Evolutionary conservation across 2,329 filamentous ascomycete species (phyloP).

Genomic region (Eutypella sp.): DNA sequence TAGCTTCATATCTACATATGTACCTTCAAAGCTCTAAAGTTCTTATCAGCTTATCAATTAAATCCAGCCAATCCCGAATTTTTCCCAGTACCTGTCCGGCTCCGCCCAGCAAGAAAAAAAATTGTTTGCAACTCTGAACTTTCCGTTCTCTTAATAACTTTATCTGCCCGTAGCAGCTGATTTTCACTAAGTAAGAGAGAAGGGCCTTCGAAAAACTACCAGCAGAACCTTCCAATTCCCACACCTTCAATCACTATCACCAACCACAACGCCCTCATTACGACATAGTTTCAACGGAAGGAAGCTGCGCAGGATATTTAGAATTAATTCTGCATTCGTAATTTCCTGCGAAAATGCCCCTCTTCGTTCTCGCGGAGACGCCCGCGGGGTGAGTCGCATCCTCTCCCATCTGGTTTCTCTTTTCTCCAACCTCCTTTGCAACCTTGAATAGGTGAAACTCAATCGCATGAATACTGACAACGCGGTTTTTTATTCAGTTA

Average conservation of each 20-base stretch:
- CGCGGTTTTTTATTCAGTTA: constrained; percentile 60
- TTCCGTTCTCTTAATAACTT: too few species aligned
- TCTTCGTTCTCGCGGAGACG: constrained; percentile 92
- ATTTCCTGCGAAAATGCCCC: constrained; percentile 59
- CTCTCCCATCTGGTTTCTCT: too few species aligned
- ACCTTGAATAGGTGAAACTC: too few species aligned
- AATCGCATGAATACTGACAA: constrained; percentile 9
- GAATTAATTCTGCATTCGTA: not conserved
- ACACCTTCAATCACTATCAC: constrained; percentile 24
- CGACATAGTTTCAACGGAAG: too few species aligned
- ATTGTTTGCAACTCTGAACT: constrained; percentile 36
- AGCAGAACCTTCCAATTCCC: constrained; percentile 20
- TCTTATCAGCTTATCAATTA: not conserved
- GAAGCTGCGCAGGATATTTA: constrained; percentile 22
- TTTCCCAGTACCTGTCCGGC: not conserved
- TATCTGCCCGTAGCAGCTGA: too few species aligned
- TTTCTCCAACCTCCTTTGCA: too few species aligned
- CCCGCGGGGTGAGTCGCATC: constrained; percentile 62
- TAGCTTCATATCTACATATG: not conserved
- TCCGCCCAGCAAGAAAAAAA: constrained; percentile 32
- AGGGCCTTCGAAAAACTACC: too few species aligned
- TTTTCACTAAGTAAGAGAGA: too few species aligned
- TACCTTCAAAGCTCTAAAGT: not conserved
- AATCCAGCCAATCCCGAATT: not conserved
- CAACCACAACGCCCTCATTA: too few species aligned